A percentile compares a stretch with the other conserved stretches of the same genome.
Evolutionary conservation across 2,329 filamentous ascomycete genomes (phyloP).

Genomic region (Diaporthe capsici): DNA sequence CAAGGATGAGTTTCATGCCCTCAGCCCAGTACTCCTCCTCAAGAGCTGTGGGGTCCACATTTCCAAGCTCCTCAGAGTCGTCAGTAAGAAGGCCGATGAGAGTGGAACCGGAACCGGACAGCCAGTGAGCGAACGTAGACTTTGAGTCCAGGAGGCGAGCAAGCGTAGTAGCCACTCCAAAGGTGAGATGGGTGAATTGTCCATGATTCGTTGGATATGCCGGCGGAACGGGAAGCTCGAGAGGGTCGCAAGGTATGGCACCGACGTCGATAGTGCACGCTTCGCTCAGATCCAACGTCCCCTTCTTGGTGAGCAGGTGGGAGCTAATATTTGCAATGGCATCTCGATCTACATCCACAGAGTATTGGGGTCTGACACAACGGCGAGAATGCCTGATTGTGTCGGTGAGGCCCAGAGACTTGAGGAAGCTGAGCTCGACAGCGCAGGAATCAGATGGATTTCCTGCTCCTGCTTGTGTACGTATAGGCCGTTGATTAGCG

Average conservation of each 20-base stretch:
- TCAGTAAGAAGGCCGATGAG: constrained; percentile 31
- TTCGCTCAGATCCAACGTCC: not conserved
- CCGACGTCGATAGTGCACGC: not conserved
- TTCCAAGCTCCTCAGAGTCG: constrained; percentile 35
- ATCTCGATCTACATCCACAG: not conserved
- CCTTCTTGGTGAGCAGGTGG: constrained; percentile 1
- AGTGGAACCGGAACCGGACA: constrained; percentile 26
- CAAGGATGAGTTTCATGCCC: constrained; percentile 53
- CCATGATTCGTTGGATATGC: constrained; percentile 40
- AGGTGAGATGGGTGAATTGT: constrained; percentile 39
- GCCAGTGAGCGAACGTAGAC: constrained; percentile 33
- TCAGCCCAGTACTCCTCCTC: constrained; percentile 45
- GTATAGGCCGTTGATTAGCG: not conserved
- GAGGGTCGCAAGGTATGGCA: constrained; percentile 27
- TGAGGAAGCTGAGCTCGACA: constrained; percentile 8
- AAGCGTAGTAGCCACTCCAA: constrained; percentile 34
- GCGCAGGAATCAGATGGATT: not conserved
- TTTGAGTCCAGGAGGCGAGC: constrained; percentile 31
- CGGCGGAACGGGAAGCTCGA: constrained; percentile 29
- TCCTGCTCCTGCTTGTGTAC: not conserved
- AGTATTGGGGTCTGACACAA: constrained; percentile 22
- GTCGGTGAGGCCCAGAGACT: constrained; percentile 14
- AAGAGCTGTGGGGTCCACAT: constrained; percentile 31
- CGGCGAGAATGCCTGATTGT: constrained; percentile 28
- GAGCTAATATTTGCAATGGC: constrained; percentile 16